Evolutionary conservation across 805 yeast genomes (phyloP).

Genomic region (Cephaloascus albidus): DNA sequence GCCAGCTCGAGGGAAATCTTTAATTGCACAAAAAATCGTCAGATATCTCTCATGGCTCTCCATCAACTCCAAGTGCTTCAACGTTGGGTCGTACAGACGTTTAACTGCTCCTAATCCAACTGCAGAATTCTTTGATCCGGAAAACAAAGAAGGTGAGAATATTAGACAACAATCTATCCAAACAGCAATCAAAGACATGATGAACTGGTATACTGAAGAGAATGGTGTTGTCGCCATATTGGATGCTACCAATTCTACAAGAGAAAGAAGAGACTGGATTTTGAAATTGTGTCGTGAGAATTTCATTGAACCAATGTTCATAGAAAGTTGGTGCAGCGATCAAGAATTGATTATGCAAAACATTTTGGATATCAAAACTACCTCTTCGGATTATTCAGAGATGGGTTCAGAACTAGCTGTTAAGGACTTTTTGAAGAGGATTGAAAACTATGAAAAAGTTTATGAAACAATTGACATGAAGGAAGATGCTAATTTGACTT

Average conservation of each 20-base stretch:
- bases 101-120: conserved; percentile 48
- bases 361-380: conserved; percentile 76
- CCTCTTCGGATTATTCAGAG: conserved; percentile 73
- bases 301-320: conserved; percentile 79
- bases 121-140: conserved; percentile 72
- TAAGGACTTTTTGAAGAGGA: conserved; percentile 63
- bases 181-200: conserved; percentile 68
- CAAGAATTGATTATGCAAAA: conserved; percentile 68
- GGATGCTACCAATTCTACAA: conserved; percentile 89
- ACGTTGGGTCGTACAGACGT: conserved; percentile 82
- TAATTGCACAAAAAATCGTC: conserved; percentile 90
- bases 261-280: conserved; percentile 57
- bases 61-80: conserved; percentile 77
- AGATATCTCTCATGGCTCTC: conserved; percentile 90
- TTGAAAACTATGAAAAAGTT: conserved; percentile 58
- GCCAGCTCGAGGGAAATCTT: conserved; percentile 89
- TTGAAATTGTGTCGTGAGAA: conserved; percentile 51
- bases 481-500: conserved; percentile 59
- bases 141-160: conserved; percentile 54
- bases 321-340: conserved; percentile 89
- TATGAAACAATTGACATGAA: conserved; percentile 68
- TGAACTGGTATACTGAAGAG: conserved; percentile 76
- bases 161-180: conserved; percentile 63
- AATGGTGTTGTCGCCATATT: conserved; percentile 85
- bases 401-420: conserved; percentile 65